These are phyloP conservation scores for Colletotrichum abscissum DNA, from an alignment of 2,329 filamentous ascomycete species.

Conservation along the genomic window DNA sequence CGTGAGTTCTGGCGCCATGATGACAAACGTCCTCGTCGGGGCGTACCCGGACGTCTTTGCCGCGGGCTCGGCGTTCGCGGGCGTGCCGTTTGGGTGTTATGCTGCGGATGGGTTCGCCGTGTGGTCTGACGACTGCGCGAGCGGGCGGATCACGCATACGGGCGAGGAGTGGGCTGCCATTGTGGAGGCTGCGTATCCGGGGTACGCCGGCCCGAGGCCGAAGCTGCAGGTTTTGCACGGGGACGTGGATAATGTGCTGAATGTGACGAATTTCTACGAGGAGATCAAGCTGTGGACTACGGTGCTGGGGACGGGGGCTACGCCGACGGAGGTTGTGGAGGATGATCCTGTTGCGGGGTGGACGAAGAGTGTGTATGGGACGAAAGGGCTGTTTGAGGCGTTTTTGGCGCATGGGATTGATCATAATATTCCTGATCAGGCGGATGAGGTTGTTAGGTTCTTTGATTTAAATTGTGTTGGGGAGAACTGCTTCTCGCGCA, in stretches of 20 bases:
- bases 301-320: constrained; percentile 38
- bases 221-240: constrained; percentile 70
- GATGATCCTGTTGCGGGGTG: constrained; percentile 23
- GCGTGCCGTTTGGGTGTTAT: constrained; percentile 62
- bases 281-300: constrained; percentile 65
- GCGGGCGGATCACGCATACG: constrained; percentile 54
- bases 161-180: constrained; percentile 47
- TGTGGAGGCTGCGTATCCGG: constrained; percentile 57
- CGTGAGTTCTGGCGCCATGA: constrained; percentile 64
- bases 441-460: constrained; percentile 36
- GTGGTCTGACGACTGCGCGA: constrained; percentile 66
- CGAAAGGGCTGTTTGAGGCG: constrained; percentile 32
- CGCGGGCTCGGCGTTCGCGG: constrained; percentile 58
- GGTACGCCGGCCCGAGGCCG: constrained; percentile 61
- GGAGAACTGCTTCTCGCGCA: constrained; percentile 36
- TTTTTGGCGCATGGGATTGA: constrained; percentile 35
- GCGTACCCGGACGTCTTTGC: constrained; percentile 65
- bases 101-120: constrained; percentile 50
- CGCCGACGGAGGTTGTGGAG: constrained; percentile 24
- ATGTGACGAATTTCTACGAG: constrained; percentile 64
- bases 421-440: constrained; percentile 36
- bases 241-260: constrained; percentile 60
- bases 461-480: constrained; percentile 37
- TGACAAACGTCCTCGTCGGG: constrained; percentile 64
- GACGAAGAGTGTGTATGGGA: constrained; percentile 38